These are phyloP conservation scores for Leishmania tarentolae DNA, from an alignment of 208 protist genomes.

Conservation along the genomic window DNA sequence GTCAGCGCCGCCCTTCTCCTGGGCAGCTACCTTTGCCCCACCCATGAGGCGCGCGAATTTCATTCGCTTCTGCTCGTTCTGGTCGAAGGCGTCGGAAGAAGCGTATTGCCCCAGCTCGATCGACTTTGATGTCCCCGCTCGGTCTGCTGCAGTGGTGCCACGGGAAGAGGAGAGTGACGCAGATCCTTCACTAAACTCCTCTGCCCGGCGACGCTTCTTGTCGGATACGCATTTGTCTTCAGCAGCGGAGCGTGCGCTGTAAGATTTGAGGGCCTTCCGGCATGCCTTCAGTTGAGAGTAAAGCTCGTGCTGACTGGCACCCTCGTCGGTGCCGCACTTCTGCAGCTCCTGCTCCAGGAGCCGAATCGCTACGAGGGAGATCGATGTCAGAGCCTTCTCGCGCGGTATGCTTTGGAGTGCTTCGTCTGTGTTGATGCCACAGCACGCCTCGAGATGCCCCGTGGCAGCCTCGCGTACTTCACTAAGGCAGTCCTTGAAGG, in stretches of 20 bases:
- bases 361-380: slow-evolving; percentile 49
- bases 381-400: slow-evolving; percentile 38
- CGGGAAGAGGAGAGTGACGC: background rate
- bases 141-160: background rate
- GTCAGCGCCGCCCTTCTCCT: background rate
- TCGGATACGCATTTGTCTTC: background rate
- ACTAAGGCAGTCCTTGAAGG: slow-evolving; percentile 27
- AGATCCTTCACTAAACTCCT: slow-evolving; percentile 1
- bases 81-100: slow-evolving; percentile 49
- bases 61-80: slow-evolving; percentile 50
- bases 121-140: background rate
- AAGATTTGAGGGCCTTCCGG: slow-evolving; percentile 49
- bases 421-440: slow-evolving; percentile 11
- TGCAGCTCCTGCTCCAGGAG: slow-evolving; percentile 38
- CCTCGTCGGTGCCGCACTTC: background rate
- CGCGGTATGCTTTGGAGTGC: slow-evolving; percentile 15
- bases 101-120: slow-evolving; percentile 81
- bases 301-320: slow-evolving; percentile 9
- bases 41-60: slow-evolving; percentile 89
- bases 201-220: slow-evolving; percentile 25
- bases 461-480: slow-evolving; percentile 18
- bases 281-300: slow-evolving; percentile 37
- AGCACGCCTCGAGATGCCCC: slow-evolving; percentile 24
- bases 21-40: slow-evolving; percentile 44
- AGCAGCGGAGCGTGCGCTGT: background rate